Evolutionary conservation across 768 basidiomycete genomes (phyloP), one percentile per base, ranked within the genome.

Genomic region (Psilocybe cubensis): DNA sequence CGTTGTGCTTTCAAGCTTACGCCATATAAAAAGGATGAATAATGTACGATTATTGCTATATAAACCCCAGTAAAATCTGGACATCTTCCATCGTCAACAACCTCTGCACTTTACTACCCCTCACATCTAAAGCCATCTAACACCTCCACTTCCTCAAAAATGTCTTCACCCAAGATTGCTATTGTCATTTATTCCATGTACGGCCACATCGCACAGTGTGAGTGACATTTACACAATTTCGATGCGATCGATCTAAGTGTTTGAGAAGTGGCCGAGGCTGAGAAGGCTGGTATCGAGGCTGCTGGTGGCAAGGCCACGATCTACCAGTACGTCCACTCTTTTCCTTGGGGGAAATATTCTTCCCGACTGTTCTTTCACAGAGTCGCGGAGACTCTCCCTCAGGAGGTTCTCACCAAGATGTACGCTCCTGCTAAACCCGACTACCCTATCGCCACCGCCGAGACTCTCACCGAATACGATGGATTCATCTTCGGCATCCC

Each of bases 401-500:
- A 79, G 9, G 89, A 92, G 6, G 69, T 93, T 47, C 79, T 94
- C 38, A 65, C 68, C 45, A 81, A 81, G 68, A 83, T 96, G 85
- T 72, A 87, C 58, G 91, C 91, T 3, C 83, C 87, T 8, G 71
- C 87, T 23, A 92, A 91, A 70, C 83, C 83, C 46, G 72, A 81
- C 62, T 92, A 92, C 71, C 91, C 92, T 3, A 66, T 91, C 62
- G 76, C 92, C 64, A 76, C 72, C 2, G 79, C 87, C 23, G 71
- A 75, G 1, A 75, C 70, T 12, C 78, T 96, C 49, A 61, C 73
- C 18, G 56, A 78, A 4, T 89, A 80, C 66, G 91, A 96, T 63
- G 92, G 83, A 4, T 86, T 83, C 80, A 62, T 96, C 61, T 78
- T 92, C 50, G 93, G 91, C 58, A 77, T 92, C 56, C 88, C 88